phyloP scores from a whole-genome alignment of 495 filamentous ascomycete genomes.

The Apodospora peruviana region DNA sequence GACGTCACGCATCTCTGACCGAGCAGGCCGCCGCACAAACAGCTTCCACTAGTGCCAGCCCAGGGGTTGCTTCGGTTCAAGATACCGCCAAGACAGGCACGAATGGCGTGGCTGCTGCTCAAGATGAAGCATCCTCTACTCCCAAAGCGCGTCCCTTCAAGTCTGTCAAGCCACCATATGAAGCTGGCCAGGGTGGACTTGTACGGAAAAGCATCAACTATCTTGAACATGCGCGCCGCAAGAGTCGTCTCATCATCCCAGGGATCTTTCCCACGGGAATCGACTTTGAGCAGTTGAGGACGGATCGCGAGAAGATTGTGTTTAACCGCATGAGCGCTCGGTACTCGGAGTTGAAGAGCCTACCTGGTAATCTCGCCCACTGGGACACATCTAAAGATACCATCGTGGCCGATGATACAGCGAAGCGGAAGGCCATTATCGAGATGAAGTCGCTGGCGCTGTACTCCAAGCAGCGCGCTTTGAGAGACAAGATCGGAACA shows the following conservation, averaged over 20 bases:
- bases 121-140: slow-evolving; percentile 19
- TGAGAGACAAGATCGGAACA: slow-evolving; percentile 78
- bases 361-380: slow-evolving; percentile 74
- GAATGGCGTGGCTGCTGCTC: slow-evolving; percentile 21
- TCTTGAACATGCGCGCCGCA: slow-evolving; percentile 65
- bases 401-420: slow-evolving; percentile 67
- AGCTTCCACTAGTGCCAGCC: slow-evolving; percentile 38
- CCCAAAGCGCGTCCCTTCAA: slow-evolving; percentile 40
- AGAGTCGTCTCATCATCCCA: slow-evolving; percentile 69
- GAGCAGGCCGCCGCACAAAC: slow-evolving; percentile 41
- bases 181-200: slow-evolving; percentile 40
- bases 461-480: slow-evolving; percentile 73
- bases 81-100: slow-evolving; percentile 35
- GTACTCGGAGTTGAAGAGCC: slow-evolving; percentile 71
- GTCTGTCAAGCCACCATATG: slow-evolving; percentile 63
- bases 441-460: slow-evolving; percentile 84
- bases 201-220: slow-evolving; percentile 62
- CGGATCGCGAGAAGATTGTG: slow-evolving; percentile 79
- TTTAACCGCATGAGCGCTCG: slow-evolving; percentile 85
- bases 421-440: slow-evolving; percentile 86
- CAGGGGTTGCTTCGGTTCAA: slow-evolving; percentile 49
- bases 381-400: slow-evolving; percentile 75
- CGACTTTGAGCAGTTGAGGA: slow-evolving; percentile 71
- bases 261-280: slow-evolving; percentile 86
- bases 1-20: slow-evolving; percentile 51